Conservation (phyloP, 2,329 filamentous ascomycete species). For the Sporothrix dimorphospora region DNA sequence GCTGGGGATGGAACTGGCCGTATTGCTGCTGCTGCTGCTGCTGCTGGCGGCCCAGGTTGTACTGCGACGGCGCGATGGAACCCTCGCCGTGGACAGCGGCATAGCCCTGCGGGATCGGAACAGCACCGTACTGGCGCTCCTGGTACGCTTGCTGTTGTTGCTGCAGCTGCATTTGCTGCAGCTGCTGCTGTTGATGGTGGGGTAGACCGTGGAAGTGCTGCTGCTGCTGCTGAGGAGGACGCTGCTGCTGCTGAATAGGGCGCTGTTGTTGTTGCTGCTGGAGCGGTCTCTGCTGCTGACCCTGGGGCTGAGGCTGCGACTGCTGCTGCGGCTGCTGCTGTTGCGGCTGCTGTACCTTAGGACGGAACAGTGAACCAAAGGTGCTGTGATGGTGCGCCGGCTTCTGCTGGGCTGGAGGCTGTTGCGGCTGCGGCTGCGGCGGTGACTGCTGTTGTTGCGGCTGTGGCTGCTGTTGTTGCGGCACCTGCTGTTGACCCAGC, state of each 20-base stretch:
- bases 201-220: neutral
- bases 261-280: slow-evolving; percentile 12
- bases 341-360: neutral
- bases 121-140: slow-evolving; percentile 44
- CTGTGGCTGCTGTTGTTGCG: neutral
- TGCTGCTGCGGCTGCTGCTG: neutral
- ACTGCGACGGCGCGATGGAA: slow-evolving; percentile 38
- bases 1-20: neutral
- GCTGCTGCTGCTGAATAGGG: neutral
- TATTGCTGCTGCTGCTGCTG: slow-evolving; percentile 22
- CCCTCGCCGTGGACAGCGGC: slow-evolving; percentile 45
- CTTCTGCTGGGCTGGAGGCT: slow-evolving; percentile 1
- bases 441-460: neutral
- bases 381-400: slow-evolving; percentile 2
- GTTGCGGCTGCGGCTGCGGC: neutral
- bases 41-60: slow-evolving; percentile 28
- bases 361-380: slow-evolving; percentile 12
- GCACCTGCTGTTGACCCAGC: neutral
- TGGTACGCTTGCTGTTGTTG: neutral
- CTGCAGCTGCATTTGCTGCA: neutral
- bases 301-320: neutral
- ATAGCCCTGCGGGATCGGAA: slow-evolving; percentile 47
- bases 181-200: slow-evolving; percentile 7
- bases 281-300: neutral
- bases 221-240: slow-evolving; percentile 2